Percentiles rank a stretch among this genome's conserved stretches.
phyloP scores from a whole-genome alignment of 2,329 filamentous ascomycete species.

The Microsporum ferrugineum region DNA sequence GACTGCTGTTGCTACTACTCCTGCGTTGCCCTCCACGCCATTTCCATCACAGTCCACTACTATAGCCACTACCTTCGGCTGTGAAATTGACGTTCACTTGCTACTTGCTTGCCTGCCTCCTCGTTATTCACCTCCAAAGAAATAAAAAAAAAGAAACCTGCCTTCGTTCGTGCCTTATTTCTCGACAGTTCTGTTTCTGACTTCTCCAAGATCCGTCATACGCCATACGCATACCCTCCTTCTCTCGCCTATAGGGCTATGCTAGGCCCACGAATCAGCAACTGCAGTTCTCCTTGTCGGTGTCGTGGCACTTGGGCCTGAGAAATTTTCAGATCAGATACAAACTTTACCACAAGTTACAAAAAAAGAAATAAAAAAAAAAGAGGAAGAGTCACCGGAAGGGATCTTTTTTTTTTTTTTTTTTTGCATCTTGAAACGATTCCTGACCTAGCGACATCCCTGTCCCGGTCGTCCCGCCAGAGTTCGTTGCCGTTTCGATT shows the following conservation, averaged over 20 bases:
- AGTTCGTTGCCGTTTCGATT: conserved; percentile 8
- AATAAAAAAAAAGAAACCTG: background rate
- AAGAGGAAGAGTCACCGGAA: background rate
- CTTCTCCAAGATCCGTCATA: background rate
- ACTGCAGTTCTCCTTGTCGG: conserved; percentile 6
- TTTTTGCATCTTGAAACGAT: conserved; percentile 3
- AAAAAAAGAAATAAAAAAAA: conserved; percentile 4
- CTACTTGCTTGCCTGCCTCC: conserved; percentile 1
- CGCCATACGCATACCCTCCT: background rate
- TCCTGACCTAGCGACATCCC: conserved; percentile 4
- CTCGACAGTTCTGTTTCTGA: conserved; percentile 3
- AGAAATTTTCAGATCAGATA: conserved; percentile 1
- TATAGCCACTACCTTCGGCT: background rate
- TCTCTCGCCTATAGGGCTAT: conserved; percentile 8
- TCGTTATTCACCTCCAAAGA: background rate
- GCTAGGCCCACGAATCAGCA: conserved; percentile 10
- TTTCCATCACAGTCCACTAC: background rate
- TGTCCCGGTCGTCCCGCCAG: conserved; percentile 11
- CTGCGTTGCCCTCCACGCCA: background rate
- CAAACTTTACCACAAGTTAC: conserved; percentile 2
- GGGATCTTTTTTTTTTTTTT: background rate
- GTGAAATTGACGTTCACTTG: background rate
- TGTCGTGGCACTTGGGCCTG: conserved; percentile 8
- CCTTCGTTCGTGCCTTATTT: conserved; percentile 1
- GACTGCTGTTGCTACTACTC: background rate